Evolutionary conservation across 352 stramenopile species (phyloP).

Genomic region (Phytophthora pluvialis): DNA sequence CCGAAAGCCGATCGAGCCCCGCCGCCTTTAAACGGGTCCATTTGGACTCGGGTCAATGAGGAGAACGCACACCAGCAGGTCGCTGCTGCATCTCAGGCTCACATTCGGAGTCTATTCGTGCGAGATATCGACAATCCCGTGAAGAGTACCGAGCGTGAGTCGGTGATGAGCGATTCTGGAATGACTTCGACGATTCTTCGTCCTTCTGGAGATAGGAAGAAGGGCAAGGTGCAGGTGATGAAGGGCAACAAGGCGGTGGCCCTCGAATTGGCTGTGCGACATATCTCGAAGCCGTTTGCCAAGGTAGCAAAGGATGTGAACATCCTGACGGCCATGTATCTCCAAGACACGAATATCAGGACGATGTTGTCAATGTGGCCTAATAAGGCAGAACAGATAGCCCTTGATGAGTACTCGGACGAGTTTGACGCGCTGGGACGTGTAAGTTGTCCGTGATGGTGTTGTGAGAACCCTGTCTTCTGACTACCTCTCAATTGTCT

Average conservation of each 20-base stretch:
- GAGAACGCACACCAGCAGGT: slow-evolving; percentile 20
- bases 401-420: slow-evolving; percentile 30
- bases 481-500: background rate
- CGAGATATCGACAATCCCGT: background rate
- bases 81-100: slow-evolving; percentile 7
- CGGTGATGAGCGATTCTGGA: background rate
- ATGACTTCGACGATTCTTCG: background rate
- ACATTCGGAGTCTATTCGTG: slow-evolving; percentile 22
- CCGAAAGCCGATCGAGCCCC: slow-evolving; percentile 16
- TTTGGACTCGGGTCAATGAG: slow-evolving; percentile 24
- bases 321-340: slow-evolving; percentile 34
- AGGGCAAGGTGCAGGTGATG: slow-evolving; percentile 23
- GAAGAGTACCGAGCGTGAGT: slow-evolving; percentile 4
- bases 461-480: background rate
- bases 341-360: slow-evolving; percentile 35
- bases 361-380: slow-evolving; percentile 44
- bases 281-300: slow-evolving; percentile 22
- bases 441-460: slow-evolving; percentile 17
- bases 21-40: slow-evolving; percentile 16
- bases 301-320: slow-evolving; percentile 33
- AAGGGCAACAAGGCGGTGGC: slow-evolving; percentile 33
- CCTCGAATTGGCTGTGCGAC: slow-evolving; percentile 31
- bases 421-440: slow-evolving; percentile 22
- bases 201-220: slow-evolving; percentile 6
- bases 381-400: slow-evolving; percentile 28